Evolutionary conservation across 179 eudicot species (phyloP).

Genomic region (Silene vulgaris): DNA sequence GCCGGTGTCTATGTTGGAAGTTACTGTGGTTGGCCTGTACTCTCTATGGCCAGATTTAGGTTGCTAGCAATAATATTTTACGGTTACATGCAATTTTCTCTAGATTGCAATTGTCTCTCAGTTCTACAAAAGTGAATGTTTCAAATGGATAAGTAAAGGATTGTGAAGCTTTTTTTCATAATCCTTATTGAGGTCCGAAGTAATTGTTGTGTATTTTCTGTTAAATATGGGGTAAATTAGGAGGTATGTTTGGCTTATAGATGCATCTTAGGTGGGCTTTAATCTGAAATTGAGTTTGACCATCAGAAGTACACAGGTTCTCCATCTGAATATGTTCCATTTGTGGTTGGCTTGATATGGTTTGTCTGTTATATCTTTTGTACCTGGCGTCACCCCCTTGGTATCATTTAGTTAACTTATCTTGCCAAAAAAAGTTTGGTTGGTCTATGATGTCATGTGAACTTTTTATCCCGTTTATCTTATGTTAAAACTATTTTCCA

Average conservation of each 20-base stretch:
- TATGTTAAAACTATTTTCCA: not conserved
- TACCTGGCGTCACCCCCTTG: too few relatives aligned
- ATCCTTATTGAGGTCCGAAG: not conserved
- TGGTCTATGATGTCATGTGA: not conserved
- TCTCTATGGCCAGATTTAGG: not conserved
- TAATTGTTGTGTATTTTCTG: not conserved
- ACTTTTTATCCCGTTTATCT: not conserved
- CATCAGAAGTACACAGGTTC: not conserved
- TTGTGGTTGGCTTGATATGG: slow-evolving; percentile 4
- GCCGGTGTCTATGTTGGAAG: not conserved
- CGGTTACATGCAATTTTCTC: not conserved
- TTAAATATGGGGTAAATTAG: not conserved
- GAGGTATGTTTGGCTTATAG: not conserved
- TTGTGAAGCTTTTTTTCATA: slow-evolving; percentile 3
- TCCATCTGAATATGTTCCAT: slow-evolving; percentile 11
- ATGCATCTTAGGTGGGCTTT: not conserved
- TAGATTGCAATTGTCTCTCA: not conserved
- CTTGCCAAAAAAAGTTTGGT: not conserved
- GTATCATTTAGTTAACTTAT: too few relatives aligned
- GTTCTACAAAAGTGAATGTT: not conserved
- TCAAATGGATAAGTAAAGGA: not conserved
- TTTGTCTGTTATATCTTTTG: not conserved
- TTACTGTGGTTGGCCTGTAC: slow-evolving; percentile 1
- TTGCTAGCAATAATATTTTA: not conserved
- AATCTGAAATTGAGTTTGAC: slow-evolving; percentile 13